Conservation (phyloP, 2,329 filamentous ascomycete genomes). For the Cylindrodendrum hubeiense region DNA sequence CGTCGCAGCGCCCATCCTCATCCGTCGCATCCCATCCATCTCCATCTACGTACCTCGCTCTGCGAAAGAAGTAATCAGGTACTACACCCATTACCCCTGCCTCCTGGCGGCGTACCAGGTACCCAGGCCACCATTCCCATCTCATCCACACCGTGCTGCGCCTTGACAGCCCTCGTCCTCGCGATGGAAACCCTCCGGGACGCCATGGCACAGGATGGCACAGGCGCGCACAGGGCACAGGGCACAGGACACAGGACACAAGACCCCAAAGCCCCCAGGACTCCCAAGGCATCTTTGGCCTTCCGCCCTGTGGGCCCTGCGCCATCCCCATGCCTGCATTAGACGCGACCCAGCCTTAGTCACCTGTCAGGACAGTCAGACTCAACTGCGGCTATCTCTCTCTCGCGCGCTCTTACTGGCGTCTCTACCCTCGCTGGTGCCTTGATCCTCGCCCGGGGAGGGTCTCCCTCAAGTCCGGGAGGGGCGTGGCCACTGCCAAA, state of each 20-base stretch:
- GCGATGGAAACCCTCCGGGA: constrained; percentile 35
- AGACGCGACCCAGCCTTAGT: constrained; percentile 45
- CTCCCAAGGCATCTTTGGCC: constrained; percentile 46
- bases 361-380: constrained; percentile 50
- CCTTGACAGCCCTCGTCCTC: constrained; percentile 40
- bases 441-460: constrained; percentile 41
- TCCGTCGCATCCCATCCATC: constrained; percentile 13
- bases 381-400: constrained; percentile 44
- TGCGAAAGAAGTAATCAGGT: neutral
- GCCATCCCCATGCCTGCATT: constrained; percentile 46
- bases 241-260: constrained; percentile 34
- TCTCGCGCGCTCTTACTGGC: constrained; percentile 43
- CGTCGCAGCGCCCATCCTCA: constrained; percentile 27
- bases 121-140: constrained; percentile 31
- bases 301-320: constrained; percentile 39
- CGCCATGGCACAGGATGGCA: constrained; percentile 34
- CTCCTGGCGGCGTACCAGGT: constrained; percentile 12
- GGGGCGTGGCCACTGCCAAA: constrained; percentile 25
- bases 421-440: constrained; percentile 47
- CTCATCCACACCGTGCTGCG: constrained; percentile 42
- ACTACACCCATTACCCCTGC: constrained; percentile 28
- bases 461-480: constrained; percentile 19
- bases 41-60: constrained; percentile 6
- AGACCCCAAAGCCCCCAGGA: constrained; percentile 39
- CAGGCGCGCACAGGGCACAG: constrained; percentile 34